phyloP scores from a whole-genome alignment of 2,329 filamentous ascomycete genomes.

The Thelonectria discophora region DNA sequence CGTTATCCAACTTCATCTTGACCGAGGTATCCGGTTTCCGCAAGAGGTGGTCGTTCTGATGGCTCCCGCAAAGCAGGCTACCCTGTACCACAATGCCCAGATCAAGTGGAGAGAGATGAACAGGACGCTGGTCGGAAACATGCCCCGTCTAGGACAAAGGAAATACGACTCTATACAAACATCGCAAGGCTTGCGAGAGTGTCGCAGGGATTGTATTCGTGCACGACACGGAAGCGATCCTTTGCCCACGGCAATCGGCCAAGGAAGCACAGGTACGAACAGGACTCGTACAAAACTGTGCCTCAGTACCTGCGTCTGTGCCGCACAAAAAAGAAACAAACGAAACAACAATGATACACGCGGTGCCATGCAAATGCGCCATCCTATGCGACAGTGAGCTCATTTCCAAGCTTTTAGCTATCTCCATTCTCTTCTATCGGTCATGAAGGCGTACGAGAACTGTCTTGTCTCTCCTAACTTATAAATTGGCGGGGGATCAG shows the following conservation, averaged over 20 bases:
- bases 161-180: neutral
- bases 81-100: too few species aligned
- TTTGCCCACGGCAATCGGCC: neutral
- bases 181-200: neutral
- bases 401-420: neutral
- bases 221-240: neutral
- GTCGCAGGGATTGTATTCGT: neutral
- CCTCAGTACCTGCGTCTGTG: neutral
- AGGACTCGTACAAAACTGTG: neutral
- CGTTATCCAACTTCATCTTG: too few species aligned
- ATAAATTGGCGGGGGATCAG: conserved; percentile 1
- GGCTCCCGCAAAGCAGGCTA: too few species aligned
- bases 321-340: neutral
- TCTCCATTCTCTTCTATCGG: neutral
- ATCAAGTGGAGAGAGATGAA: too few species aligned
- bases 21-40: too few species aligned
- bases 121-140: too few species aligned
- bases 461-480: too few species aligned
- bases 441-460: neutral
- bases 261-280: neutral
- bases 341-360: neutral
- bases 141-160: too few species aligned
- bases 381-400: neutral
- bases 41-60: too few species aligned
- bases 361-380: neutral